Percentiles rank a stretch among this genome's conserved stretches.
These are phyloP conservation scores for Agaricus bisporus DNA, from an alignment of 768 basidiomycete genomes.

Conservation along the genomic window DNA sequence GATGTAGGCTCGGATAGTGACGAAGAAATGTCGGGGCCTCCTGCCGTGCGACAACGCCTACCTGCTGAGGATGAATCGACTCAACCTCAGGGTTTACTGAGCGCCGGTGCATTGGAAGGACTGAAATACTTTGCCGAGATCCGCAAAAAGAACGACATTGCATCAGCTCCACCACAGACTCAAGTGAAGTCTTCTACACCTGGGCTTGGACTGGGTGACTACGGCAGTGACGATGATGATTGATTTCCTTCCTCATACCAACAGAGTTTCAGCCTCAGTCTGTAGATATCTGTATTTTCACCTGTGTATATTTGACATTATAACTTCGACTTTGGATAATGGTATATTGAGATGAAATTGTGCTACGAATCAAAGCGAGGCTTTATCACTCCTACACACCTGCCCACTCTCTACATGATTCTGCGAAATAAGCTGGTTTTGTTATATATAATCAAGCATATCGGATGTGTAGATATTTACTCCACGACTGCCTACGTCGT, in stretches of 20 bases:
- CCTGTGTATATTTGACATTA: background rate
- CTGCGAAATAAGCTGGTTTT: no score
- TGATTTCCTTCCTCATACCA: slow-evolving; percentile 12
- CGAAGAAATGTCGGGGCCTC: slow-evolving; percentile 20
- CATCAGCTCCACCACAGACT: slow-evolving; percentile 20
- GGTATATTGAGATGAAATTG: no score
- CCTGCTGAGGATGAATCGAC: slow-evolving; percentile 23
- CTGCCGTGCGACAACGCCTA: slow-evolving; percentile 16
- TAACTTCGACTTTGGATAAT: no score
- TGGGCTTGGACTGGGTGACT: slow-evolving; percentile 63
- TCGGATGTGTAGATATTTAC: no score
- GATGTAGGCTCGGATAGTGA: slow-evolving; percentile 29
- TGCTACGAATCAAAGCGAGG: no score
- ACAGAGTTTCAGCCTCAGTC: background rate
- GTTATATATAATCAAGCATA: no score
- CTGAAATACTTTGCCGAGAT: slow-evolving; percentile 90
- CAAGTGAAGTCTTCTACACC: slow-evolving; percentile 17
- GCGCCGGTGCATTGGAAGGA: slow-evolving; percentile 80
- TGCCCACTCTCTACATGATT: no score
- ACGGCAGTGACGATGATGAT: slow-evolving; percentile 70
- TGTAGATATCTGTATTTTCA: slow-evolving; percentile 13
- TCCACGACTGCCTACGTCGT: no score
- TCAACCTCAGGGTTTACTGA: slow-evolving; percentile 58
- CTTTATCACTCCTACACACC: no score
- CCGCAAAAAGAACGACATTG: slow-evolving; percentile 54